phyloP scores from a whole-genome alignment of 2,329 filamentous ascomycete species.

The Fusarium acutatum region DNA sequence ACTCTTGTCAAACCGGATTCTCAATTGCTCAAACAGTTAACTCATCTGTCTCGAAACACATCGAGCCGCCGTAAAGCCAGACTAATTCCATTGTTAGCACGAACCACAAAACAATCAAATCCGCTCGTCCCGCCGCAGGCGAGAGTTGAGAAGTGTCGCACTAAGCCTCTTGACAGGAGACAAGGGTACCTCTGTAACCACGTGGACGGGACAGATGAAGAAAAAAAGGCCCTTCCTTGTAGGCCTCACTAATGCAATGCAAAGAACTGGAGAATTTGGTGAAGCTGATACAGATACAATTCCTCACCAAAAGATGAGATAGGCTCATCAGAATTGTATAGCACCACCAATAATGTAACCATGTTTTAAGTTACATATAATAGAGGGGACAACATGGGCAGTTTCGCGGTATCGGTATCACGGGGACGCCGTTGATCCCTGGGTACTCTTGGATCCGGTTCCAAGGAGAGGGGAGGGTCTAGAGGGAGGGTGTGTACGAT shows the following conservation, averaged over 20 bases:
- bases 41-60: neutral
- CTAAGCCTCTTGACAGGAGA: slow-evolving; percentile 15
- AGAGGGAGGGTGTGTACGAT: neutral
- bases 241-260: neutral
- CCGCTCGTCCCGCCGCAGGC: slow-evolving; percentile 5
- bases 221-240: neutral
- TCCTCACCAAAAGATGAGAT: neutral
- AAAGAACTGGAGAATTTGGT: neutral
- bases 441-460: slow-evolving; percentile 1
- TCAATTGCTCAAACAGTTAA: neutral
- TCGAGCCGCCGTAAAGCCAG: slow-evolving; percentile 1
- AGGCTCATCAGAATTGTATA: neutral
- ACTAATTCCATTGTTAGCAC: neutral
- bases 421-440: slow-evolving; percentile 13
- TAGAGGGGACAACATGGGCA: slow-evolving; percentile 12
- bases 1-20: slow-evolving; percentile 1
- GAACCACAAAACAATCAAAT: slow-evolving; percentile 4
- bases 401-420: slow-evolving; percentile 6
- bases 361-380: neutral
- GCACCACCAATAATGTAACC: slow-evolving; percentile 11
- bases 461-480: neutral
- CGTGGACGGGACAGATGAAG: slow-evolving; percentile 8
- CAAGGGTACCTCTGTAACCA: slow-evolving; percentile 16
- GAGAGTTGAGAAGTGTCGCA: neutral
- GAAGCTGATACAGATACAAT: neutral